Conservation (phyloP, 148 eudicot species). For the Vaccinium vitisidaea region DNA sequence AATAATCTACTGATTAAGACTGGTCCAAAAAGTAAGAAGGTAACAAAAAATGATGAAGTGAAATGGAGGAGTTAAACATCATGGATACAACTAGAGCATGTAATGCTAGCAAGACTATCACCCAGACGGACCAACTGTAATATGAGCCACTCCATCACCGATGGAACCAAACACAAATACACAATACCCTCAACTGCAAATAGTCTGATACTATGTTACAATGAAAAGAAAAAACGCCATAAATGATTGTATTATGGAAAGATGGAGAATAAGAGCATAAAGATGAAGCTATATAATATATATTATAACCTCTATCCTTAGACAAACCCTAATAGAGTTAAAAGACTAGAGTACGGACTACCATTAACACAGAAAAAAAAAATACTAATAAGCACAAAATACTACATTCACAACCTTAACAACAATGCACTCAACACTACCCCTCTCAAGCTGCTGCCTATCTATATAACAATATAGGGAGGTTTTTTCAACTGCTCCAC, state of each 20-base stretch:
- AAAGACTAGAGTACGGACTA: neutral
- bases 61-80: neutral
- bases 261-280: neutral
- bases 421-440: neutral
- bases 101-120: neutral
- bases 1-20: conserved; percentile 17
- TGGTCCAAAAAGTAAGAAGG: neutral
- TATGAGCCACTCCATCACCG: neutral
- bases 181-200: neutral
- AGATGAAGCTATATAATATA: neutral
- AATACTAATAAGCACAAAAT: neutral
- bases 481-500: too few relatives aligned
- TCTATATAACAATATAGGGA: neutral
- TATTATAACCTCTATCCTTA: neutral
- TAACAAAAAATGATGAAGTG: neutral
- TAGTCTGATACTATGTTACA: neutral
- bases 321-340: neutral
- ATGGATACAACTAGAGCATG: neutral
- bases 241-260: neutral
- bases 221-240: neutral
- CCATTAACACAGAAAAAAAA: neutral
- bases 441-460: neutral
- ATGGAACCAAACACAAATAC: neutral
- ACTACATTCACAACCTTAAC: neutral
- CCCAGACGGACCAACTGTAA: conserved; percentile 1